phyloP scores from a whole-genome alignment of 1,284 basidiomycete species.

The Mycena citricolor region DNA sequence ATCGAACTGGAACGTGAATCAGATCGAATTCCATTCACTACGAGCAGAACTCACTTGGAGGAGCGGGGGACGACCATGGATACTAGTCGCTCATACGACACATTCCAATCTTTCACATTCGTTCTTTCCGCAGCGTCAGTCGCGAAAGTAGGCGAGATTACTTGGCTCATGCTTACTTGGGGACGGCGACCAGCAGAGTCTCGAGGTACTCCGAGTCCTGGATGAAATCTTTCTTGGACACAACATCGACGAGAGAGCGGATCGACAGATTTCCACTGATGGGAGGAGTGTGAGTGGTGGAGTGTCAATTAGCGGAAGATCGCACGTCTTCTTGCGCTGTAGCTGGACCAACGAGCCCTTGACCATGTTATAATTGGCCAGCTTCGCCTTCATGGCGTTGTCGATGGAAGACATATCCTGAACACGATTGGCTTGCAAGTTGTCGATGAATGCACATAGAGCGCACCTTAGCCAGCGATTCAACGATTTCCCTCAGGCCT shows the following conservation, averaged over 20 bases:
- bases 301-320: conserved; percentile 22
- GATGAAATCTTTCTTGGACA: conserved; percentile 82
- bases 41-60: conserved; percentile 54
- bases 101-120: conserved; percentile 84
- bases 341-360: conserved; percentile 93
- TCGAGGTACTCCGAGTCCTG: conserved; percentile 92
- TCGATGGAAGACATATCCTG: conserved; percentile 92
- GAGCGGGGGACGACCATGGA: conserved; percentile 96
- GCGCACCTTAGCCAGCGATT: conserved; percentile 77
- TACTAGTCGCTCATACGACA: conserved; percentile 86
- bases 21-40: not conserved
- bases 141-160: conserved; percentile 25
- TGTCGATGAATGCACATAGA: conserved; percentile 9
- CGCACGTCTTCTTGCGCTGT: conserved; percentile 92
- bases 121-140: conserved; percentile 54
- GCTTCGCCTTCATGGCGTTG: conserved; percentile 85
- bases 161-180: conserved; percentile 72
- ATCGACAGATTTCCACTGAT: conserved; percentile 91
- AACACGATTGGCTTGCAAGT: not conserved
- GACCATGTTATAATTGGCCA: conserved; percentile 90
- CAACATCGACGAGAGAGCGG: conserved; percentile 83
- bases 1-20: conserved; percentile 49
- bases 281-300: conserved; percentile 11
- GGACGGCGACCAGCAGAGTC: conserved; percentile 91
- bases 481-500: conserved; percentile 79